Evolutionary conservation across 768 basidiomycete species (phyloP).

Genomic region (Serendipita sp.): DNA sequence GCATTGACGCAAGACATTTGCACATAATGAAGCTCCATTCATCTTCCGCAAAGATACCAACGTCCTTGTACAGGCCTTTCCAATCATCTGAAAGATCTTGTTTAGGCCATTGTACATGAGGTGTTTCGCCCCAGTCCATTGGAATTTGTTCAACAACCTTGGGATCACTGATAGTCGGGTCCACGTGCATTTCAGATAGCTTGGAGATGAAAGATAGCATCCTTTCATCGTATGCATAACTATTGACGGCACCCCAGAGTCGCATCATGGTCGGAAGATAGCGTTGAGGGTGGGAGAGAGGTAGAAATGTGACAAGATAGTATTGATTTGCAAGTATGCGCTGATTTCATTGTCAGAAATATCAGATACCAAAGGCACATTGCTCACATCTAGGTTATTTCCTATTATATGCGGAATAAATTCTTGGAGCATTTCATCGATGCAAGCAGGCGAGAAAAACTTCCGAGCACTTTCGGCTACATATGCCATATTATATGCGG

Average conservation of each 20-base stretch:
- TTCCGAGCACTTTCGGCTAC: conserved; percentile 50
- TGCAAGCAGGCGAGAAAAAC: conserved; percentile 80
- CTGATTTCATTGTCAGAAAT: conserved; percentile 21
- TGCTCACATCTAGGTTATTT: conserved; percentile 50
- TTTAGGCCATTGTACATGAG: conserved; percentile 36
- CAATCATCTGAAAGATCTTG: conserved; percentile 27
- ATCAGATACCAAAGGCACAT: not conserved
- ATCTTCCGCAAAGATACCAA: conserved; percentile 69
- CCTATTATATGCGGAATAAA: conserved; percentile 70
- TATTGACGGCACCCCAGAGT: conserved; percentile 78
- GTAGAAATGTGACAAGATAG: conserved; percentile 73
- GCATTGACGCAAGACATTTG: conserved; percentile 73
- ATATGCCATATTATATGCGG: conserved; percentile 64
- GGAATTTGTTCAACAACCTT: conserved; percentile 45
- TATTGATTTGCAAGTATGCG: conserved; percentile 67
- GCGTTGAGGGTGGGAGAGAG: conserved; percentile 66
- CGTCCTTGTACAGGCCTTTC: conserved; percentile 45
- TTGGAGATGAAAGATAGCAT: conserved; percentile 71
- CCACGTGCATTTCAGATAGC: conserved; percentile 65
- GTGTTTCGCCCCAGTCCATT: conserved; percentile 51
- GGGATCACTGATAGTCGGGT: conserved; percentile 62
- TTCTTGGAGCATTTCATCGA: conserved; percentile 73
- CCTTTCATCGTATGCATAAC: conserved; percentile 77
- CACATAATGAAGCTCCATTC: conserved; percentile 81
- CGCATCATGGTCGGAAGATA: conserved; percentile 75